Base-by-base conservation (phyloP, 2,329 filamentous ascomycete genomes). In the Thielaviopsis musarum region DNA sequence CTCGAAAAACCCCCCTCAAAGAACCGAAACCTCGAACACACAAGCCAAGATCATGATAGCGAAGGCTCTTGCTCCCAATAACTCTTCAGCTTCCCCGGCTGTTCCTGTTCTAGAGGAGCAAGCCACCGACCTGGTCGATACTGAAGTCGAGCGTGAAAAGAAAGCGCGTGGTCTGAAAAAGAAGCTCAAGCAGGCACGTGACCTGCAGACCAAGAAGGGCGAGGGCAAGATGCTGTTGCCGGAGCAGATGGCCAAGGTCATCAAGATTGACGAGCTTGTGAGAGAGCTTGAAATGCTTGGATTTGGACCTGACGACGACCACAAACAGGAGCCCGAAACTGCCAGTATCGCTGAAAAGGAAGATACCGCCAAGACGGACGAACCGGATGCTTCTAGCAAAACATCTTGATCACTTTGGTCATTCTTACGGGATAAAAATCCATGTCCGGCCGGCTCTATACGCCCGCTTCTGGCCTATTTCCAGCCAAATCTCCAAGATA, bases 191-290 rank as follows among this genome's bases (percentile, higher is more conserved):
- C 93, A 98, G 70, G 91, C 93, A 3, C 86, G 84, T 65, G 93
- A 97, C 1, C 77, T 98, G 58, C 86, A 89, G 69, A 85, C 84
- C 66, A 96, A 95, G 77, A 95, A 95, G 71, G 88, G 95, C 24
- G 84, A 83, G 59, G 93, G 93, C 21, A 86, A 88, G 68, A 78
- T 81, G 4, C 73, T 98, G 62, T 76, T 97, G 26, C 91, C 91
- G 0, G 93, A 98, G 73, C 93, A 98, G 73, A 85, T 97, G 64
- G 90, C 91, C 66, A 98, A 98, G 74, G 88, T 98, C 59, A 94
- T 95, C 70, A 95, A 93, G 72, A 95, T 98, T 69, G 89, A 88
- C 63, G 93, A 98, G 74, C 78, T 98, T 56, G 84, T 96, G 61
- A 81, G 90, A 13, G 91, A 97, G 69, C 74, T 98, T 59, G 88